Conservation (phyloP, 805 yeast genomes). For the Debaryomyces prosopidis region DNA sequence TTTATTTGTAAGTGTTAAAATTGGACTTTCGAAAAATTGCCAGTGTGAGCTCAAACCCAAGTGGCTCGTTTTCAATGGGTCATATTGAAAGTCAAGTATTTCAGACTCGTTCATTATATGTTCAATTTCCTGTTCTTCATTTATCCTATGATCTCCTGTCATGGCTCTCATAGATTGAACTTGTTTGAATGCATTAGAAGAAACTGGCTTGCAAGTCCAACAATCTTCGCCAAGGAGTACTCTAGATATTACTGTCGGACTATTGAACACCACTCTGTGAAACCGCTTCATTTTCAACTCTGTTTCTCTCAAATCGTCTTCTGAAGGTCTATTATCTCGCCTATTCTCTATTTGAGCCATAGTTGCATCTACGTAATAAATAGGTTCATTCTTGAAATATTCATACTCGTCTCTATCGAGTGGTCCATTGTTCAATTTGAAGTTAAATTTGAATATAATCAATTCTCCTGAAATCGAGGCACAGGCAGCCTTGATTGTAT, state of each 20-base stretch:
- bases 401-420: constrained; percentile 14
- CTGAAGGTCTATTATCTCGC: constrained; percentile 2
- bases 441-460: constrained; percentile 36
- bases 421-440: constrained; percentile 28
- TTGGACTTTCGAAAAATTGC: constrained; percentile 35
- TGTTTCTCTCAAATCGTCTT: neutral
- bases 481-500: constrained; percentile 32
- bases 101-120: constrained; percentile 42
- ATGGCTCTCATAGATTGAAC: constrained; percentile 50
- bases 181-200: constrained; percentile 42
- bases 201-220: constrained; percentile 53
- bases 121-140: constrained; percentile 26
- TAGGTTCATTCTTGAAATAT: constrained; percentile 6
- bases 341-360: constrained; percentile 24
- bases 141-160: constrained; percentile 44
- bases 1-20: constrained; percentile 9
- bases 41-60: constrained; percentile 32
- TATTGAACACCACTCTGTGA: constrained; percentile 19
- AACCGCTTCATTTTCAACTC: constrained; percentile 13
- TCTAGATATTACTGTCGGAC: constrained; percentile 31
- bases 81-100: constrained; percentile 37
- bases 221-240: constrained; percentile 45
- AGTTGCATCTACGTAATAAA: constrained; percentile 27
- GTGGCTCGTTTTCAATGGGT: constrained; percentile 41
- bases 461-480: constrained; percentile 52